Base-by-base conservation (phyloP, 176 grass and related monocot genomes). In the Rhipidocladum racemiflorum region DNA sequence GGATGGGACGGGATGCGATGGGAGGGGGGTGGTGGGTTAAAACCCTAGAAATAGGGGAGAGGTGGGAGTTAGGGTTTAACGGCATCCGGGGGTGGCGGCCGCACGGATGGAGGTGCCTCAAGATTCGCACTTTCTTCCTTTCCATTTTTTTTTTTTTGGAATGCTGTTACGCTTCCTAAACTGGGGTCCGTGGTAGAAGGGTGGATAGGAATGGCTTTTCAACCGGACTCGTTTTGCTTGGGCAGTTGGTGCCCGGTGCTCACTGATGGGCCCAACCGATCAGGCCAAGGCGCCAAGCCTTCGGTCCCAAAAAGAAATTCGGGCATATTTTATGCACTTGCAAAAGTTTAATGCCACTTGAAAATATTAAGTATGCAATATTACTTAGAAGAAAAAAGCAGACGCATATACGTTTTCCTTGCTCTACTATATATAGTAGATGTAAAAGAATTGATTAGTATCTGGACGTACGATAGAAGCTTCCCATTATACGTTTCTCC, bases 11-110 rank as follows among this genome's bases (percentile, higher is more conserved):
- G 75, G 65, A 72, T 2, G 1, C n/a, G 1, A 5, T 29, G 34
- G 53, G 65, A 24, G 28, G 55, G 62, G 32, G 54, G 29, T 62
- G 45, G 85, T 71, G 78, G 78, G 81, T 85, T 49, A 92, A 95
- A 90, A 90, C 90, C 90, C 90, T 95, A 95, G 87, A 88, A 89
- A 84, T 87, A 89, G 85, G 46, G 73, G n/a, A 64, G 80, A 30
- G 4, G 34, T 34, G 15, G 50, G 53, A 32, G 65, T 59, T 82
- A 78, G 89, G 89, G 85, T 84, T 84, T 87, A 87, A 87, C 88
- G 88, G 83, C 78, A 90, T 90, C 88, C 36, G 72, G 8, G 44
- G 16, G 35, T 60, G 72, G 83, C 88, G 56, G 65, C 65, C 38
- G 65, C 72, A 50, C 11, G 38, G 78, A 77, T 70, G 55, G 87